Evolutionary conservation across 2,329 filamentous ascomycete genomes (phyloP).

Genomic region (Didymella pomorum): DNA sequence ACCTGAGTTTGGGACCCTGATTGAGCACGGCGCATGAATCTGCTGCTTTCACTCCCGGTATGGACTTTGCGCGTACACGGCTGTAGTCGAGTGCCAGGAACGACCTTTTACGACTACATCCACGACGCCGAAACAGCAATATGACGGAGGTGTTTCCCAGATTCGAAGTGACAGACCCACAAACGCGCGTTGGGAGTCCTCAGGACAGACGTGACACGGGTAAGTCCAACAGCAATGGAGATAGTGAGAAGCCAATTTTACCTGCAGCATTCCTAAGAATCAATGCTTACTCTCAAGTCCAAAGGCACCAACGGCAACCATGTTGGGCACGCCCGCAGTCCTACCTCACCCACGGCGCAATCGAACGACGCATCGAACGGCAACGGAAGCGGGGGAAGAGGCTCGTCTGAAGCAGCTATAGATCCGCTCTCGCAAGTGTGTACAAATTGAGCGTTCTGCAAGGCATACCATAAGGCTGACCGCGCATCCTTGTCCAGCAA

Average conservation of each 20-base stretch:
- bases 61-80: background rate
- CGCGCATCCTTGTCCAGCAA: constrained; percentile 51
- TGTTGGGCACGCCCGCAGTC: constrained; percentile 37
- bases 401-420: constrained; percentile 57
- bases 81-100: background rate
- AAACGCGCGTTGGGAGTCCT: constrained; percentile 40
- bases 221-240: constrained; percentile 33
- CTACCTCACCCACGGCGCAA: constrained; percentile 29
- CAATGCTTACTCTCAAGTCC: constrained; percentile 29
- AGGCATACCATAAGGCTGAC: constrained; percentile 25
- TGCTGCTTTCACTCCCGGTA: background rate
- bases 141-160: constrained; percentile 54
- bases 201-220: constrained; percentile 40
- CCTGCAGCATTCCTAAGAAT: constrained; percentile 19
- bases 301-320: constrained; percentile 43
- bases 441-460: constrained; percentile 23
- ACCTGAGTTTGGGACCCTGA: constrained; percentile 1
- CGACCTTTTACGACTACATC: constrained; percentile 1
- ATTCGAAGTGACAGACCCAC: constrained; percentile 56
- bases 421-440: constrained; percentile 74
- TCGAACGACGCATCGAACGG: constrained; percentile 34
- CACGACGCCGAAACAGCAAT: constrained; percentile 27
- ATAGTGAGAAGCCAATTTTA: constrained; percentile 26
- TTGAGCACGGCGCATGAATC: constrained; percentile 4
- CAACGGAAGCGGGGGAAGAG: constrained; percentile 24